Percentiles rank a stretch among this genome's conserved stretches.
phyloP scores from a whole-genome alignment of 2,329 filamentous ascomycete species.

The Diaporthe batatas region DNA sequence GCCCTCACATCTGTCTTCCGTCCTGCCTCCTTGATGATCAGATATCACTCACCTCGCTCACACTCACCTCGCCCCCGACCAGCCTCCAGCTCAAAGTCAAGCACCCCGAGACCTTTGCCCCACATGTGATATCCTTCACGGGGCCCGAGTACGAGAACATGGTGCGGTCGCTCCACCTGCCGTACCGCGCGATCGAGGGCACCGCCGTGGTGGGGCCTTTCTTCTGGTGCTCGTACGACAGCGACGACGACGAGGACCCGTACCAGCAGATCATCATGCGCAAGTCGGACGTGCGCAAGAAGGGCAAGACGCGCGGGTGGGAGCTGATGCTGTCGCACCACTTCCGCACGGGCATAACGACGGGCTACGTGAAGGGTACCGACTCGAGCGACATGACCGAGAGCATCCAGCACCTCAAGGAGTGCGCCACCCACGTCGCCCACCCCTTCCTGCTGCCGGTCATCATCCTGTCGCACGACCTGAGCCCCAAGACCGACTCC shows the following conservation, averaged over 20 bases:
- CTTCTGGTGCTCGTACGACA: slow-evolving; percentile 71
- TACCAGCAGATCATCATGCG: slow-evolving; percentile 74
- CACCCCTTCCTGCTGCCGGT: slow-evolving; percentile 72
- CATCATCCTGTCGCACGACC: slow-evolving; percentile 71
- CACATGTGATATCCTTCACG: slow-evolving; percentile 66
- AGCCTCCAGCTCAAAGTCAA: slow-evolving; percentile 70
- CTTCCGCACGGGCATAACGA: slow-evolving; percentile 67
- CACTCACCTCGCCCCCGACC: slow-evolving; percentile 4
- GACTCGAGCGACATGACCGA: slow-evolving; percentile 66
- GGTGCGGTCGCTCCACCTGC: slow-evolving; percentile 67
- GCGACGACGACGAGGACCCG: slow-evolving; percentile 65
- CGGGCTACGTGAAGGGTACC: slow-evolving; percentile 73
- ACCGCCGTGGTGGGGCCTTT: slow-evolving; percentile 72
- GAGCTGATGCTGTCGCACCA: slow-evolving; percentile 73
- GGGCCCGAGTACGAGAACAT: slow-evolving; percentile 66
- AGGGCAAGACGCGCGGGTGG: slow-evolving; percentile 73
- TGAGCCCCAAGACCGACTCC: slow-evolving; percentile 68
- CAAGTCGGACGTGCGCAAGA: slow-evolving; percentile 76
- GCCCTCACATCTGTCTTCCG: neutral
- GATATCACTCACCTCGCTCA: neutral
- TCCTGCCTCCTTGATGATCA: neutral
- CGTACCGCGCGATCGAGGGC: slow-evolving; percentile 70
- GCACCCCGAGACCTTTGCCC: slow-evolving; percentile 69
- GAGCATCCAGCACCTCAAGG: slow-evolving; percentile 63
- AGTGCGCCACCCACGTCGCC: slow-evolving; percentile 62